Evolutionary conservation across 371 early-diverging fungal genomes (phyloP), one percentile per base, ranked within the genome.

Genomic region (Mortierella sp.): DNA sequence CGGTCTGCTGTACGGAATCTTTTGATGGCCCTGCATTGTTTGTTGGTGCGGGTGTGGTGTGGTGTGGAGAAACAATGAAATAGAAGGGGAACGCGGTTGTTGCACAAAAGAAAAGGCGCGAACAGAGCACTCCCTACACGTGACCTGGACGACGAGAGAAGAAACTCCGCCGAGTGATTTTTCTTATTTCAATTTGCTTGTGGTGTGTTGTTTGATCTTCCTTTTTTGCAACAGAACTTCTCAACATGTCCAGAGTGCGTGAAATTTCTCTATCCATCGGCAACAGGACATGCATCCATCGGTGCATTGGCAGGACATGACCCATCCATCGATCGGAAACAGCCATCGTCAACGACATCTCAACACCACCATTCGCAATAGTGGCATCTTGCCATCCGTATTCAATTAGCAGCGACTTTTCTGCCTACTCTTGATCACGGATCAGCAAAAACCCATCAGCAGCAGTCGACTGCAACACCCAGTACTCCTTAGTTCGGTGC

Each of bases 191-290:
- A 53, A 19, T 5, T 21, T 11, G n/a, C 11, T 28, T 21, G 9
- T 16, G 34, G 55, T 10, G 55, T 48, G 40, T 16, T 37, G 40
- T 31, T 80, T 76, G 74, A 28, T 82, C 78, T 40, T 69, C 71
- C 75, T 82, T 82, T 64, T 82, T 82, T 77, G 82, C 82, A 82
- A 77, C 76, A 74, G 69, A 72, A 74, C 77, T 77, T 74, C 76
- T 76, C 76, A 76, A 76, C 75, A 82, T 82, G 82, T 82, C 82
- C 57, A 82, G 82, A 77, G 82, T 82, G 82, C 82, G 77, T 81
- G 74, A 70, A 31, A 75, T 48, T 76, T 74, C 77, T 75, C 61
- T 55, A 75, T 76, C 69, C 74, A 79, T 78, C 67, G 24, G 19
- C 57, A 43, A 16, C 2, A 50, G 16, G 54, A 31, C 46, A 75